phyloP scores from a whole-genome alignment of 2,329 filamentous ascomycete species.

The Cercospora sp. region DNA sequence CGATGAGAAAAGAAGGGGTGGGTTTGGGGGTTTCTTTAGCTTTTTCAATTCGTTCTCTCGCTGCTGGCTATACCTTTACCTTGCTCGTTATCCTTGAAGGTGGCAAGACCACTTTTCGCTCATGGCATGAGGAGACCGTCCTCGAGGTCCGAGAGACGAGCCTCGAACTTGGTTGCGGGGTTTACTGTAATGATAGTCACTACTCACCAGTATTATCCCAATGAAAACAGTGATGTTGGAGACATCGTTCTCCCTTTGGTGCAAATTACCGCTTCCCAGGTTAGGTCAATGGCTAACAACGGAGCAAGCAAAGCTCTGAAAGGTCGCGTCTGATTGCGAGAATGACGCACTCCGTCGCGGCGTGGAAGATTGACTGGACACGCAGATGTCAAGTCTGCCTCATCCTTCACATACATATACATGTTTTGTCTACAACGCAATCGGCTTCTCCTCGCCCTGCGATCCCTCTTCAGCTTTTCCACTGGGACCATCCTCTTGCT shows the following conservation, averaged over 20 bases:
- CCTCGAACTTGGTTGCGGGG: neutral
- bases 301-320: neutral
- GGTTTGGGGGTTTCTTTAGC: neutral
- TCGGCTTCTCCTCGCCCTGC: slow-evolving; percentile 2
- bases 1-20: neutral
- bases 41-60: neutral
- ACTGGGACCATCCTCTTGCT: slow-evolving; percentile 1
- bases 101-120: neutral
- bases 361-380: neutral
- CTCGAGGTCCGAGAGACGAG: neutral
- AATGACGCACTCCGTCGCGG: too few species aligned
- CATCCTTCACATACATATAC: neutral
- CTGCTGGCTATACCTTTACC: neutral
- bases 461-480: neutral
- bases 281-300: neutral
- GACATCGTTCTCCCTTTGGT: neutral
- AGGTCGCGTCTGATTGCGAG: neutral
- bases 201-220: neutral
- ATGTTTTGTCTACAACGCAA: slow-evolving; percentile 8
- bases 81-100: neutral
- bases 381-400: neutral
- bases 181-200: neutral
- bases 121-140: neutral
- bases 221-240: neutral
- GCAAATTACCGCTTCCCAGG: neutral